Conservation (phyloP, 1,139 yeast species). For the Candida glucosophila region DNA sequence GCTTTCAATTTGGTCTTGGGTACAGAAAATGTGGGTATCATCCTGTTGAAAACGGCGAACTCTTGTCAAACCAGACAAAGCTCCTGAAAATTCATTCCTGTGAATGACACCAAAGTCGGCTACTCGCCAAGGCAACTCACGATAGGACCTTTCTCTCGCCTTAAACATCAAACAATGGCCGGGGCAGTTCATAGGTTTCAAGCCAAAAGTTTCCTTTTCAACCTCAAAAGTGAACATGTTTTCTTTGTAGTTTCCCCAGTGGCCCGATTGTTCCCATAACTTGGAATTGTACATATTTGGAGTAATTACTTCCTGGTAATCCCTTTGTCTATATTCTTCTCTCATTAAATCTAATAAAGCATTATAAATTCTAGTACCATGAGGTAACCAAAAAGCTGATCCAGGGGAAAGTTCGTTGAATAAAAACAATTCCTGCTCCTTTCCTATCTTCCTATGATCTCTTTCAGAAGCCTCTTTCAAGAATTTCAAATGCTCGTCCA, state of each 20-base stretch:
- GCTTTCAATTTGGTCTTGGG: slow-evolving; percentile 72
- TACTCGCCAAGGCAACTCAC: slow-evolving; percentile 93
- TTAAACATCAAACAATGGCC: slow-evolving; percentile 92
- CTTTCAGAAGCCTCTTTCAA: slow-evolving; percentile 95
- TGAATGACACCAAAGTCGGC: slow-evolving; percentile 95
- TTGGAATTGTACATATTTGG: slow-evolving; percentile 96
- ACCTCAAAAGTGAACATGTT: slow-evolving; percentile 96
- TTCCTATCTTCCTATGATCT: slow-evolving; percentile 96
- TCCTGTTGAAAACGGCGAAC: slow-evolving; percentile 98
- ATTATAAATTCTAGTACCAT: slow-evolving; percentile 93
- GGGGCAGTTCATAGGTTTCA: slow-evolving; percentile 98
- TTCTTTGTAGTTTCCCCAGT: slow-evolving; percentile 95
- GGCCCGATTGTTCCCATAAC: slow-evolving; percentile 97
- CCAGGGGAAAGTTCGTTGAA: slow-evolving; percentile 98
- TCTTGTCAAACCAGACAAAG: slow-evolving; percentile 74
- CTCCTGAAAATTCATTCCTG: slow-evolving; percentile 94
- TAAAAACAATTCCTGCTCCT: slow-evolving; percentile 89
- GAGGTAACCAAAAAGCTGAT: slow-evolving; percentile 95
- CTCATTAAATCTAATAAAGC: slow-evolving; percentile 71
- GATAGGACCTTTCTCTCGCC: slow-evolving; percentile 81
- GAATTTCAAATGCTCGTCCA: slow-evolving; percentile 93
- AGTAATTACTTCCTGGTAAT: slow-evolving; percentile 94
- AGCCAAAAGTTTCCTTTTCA: slow-evolving; percentile 80
- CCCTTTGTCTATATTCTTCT: slow-evolving; percentile 79
- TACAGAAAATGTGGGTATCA: slow-evolving; percentile 96